Conservation (phyloP, 345 rosid species). For the Populus alba region DNA sequence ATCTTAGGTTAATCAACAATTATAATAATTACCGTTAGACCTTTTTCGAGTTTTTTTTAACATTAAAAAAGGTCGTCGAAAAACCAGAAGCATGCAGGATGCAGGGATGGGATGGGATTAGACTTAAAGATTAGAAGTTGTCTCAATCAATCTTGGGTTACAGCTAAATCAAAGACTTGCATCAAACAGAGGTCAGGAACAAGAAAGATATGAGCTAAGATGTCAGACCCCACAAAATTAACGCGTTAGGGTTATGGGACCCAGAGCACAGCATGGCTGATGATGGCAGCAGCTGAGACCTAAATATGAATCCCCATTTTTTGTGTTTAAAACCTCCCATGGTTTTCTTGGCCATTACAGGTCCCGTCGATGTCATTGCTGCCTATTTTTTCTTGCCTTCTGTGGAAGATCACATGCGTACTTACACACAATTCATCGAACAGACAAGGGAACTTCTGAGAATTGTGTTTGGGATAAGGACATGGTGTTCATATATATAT, state of each 20-base stretch:
- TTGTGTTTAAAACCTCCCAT: background rate
- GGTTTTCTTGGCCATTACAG: conserved; percentile 2
- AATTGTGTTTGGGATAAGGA: background rate
- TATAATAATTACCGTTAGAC: conserved; percentile 3
- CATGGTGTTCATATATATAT: background rate
- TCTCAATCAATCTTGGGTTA: conserved; percentile 36
- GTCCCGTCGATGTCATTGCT: background rate
- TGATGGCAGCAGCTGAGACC: conserved; percentile 1
- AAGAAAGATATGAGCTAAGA: background rate
- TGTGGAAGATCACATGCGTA: conserved; percentile 25
- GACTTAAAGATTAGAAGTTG: background rate
- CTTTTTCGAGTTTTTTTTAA: background rate
- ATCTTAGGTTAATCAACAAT: too few relatives aligned
- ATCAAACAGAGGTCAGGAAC: conserved; percentile 3
- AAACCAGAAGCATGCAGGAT: background rate
- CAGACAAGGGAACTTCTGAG: background rate
- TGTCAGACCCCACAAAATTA: background rate
- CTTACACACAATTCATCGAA: conserved; percentile 15
- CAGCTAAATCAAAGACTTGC: conserved; percentile 26
- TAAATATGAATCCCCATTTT: background rate
- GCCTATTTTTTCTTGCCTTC: background rate
- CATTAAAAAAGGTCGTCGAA: background rate
- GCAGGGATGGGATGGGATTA: background rate
- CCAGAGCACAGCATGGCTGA: conserved; percentile 33
- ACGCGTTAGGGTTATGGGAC: conserved; percentile 44